phyloP scores from a whole-genome alignment of 768 basidiomycete species.

The Boletus coccyginus region DNA sequence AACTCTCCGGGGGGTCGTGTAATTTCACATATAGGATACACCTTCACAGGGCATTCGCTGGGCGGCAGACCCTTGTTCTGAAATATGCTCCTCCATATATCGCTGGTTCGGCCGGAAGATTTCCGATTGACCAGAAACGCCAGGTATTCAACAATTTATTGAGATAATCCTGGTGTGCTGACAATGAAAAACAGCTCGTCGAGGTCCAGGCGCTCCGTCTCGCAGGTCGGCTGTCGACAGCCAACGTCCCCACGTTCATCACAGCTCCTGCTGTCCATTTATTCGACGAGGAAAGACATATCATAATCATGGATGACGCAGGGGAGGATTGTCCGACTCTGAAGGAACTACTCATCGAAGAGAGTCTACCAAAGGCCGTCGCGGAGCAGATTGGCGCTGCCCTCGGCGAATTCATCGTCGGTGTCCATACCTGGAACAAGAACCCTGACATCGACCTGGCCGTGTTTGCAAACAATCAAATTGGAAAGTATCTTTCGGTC shows the following conservation, averaged over 20 bases:
- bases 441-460: constrained; percentile 27
- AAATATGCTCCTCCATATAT: constrained; percentile 55
- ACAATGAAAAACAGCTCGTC: constrained; percentile 36
- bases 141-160: constrained; percentile 42
- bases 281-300: constrained; percentile 47
- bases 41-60: constrained; percentile 40
- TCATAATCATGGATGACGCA: constrained; percentile 63
- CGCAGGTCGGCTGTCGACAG: constrained; percentile 34
- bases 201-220: constrained; percentile 51
- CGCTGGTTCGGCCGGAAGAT: constrained; percentile 19
- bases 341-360: constrained; percentile 40
- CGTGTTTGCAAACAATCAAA: constrained; percentile 38
- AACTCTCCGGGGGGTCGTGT: constrained; percentile 49
- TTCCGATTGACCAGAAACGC: constrained; percentile 43
- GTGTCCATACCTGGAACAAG: constrained; percentile 49
- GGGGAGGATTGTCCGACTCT: constrained; percentile 39
- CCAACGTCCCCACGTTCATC: constrained; percentile 36
- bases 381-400: constrained; percentile 47
- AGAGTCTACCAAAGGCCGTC: constrained; percentile 26
- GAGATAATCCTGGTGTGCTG: not conserved
- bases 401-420: constrained; percentile 54
- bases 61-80: constrained; percentile 47
- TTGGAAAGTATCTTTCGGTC: constrained; percentile 41
- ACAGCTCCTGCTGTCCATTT: constrained; percentile 48
- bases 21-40: constrained; percentile 61